A percentile compares a stretch with the other conserved stretches of the same genome.
phyloP scores from a whole-genome alignment of 345 rosid genomes.

The Turnera subulata region DNA sequence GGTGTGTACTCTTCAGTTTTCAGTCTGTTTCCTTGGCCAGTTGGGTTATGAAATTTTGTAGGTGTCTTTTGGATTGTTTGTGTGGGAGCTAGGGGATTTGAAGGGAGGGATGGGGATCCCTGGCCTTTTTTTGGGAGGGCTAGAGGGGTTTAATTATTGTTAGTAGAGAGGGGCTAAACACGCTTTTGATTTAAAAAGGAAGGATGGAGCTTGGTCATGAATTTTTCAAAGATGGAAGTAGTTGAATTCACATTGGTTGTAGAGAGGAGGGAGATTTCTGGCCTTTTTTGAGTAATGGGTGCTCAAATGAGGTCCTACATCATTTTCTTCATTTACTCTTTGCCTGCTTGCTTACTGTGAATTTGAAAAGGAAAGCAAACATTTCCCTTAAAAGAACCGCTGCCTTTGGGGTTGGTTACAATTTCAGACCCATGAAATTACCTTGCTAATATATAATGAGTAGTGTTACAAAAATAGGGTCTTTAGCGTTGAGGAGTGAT shows the following conservation, averaged over 20 bases:
- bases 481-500: too few species aligned
- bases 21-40: too few species aligned
- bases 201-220: constrained; percentile 11
- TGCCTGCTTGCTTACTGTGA: constrained; percentile 6
- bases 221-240: constrained; percentile 6
- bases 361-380: background rate
- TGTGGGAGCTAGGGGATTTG: constrained; percentile 9
- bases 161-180: background rate
- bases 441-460: too few species aligned
- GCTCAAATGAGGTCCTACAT: constrained; percentile 22
- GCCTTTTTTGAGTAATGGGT: constrained; percentile 10
- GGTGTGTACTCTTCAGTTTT: too few species aligned
- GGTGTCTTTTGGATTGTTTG: constrained; percentile 13
- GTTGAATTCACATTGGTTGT: constrained; percentile 18
- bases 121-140: background rate
- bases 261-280: background rate
- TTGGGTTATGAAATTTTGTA: too few species aligned
- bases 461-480: too few species aligned
- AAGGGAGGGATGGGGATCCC: background rate
- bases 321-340: constrained; percentile 8
- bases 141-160: background rate
- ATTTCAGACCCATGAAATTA: background rate
- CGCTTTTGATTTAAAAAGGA: constrained; percentile 10
- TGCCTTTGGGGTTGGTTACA: background rate
- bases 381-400: background rate